These are phyloP conservation scores for Calonectria ilicicola DNA, from an alignment of 2,329 filamentous ascomycete genomes.

Conservation along the genomic window DNA sequence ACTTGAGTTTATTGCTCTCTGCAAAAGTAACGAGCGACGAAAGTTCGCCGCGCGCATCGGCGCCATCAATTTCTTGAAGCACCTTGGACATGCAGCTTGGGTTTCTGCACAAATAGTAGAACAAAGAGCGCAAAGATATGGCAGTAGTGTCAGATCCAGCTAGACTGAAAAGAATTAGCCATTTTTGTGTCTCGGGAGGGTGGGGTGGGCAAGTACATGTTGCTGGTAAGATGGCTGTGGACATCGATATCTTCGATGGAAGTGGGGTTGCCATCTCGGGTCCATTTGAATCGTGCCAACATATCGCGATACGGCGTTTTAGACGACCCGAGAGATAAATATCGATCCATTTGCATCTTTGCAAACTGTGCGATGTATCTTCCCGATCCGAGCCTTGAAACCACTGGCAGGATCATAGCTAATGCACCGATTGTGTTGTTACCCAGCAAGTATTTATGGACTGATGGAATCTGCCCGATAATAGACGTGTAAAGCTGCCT, in stretches of 20 bases:
- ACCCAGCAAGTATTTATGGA: neutral
- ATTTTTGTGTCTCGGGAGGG: neutral
- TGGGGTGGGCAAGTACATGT: neutral
- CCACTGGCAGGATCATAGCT: neutral
- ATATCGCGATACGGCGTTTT: neutral
- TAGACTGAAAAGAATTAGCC: neutral
- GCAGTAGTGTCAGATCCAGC: neutral
- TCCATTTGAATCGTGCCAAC: neutral
- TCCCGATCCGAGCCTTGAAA: neutral
- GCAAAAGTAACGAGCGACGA: neutral
- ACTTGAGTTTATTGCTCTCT: neutral
- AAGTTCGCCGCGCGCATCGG: neutral
- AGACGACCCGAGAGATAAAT: neutral
- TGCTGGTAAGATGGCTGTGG: neutral
- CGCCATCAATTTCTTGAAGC: neutral
- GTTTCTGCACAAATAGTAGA: neutral
- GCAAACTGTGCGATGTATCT: neutral
- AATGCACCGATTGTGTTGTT: neutral
- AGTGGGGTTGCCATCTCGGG: neutral
- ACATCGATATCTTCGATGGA: neutral
- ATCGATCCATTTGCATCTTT: neutral
- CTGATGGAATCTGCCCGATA: neutral
- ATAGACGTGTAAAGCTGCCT: neutral
- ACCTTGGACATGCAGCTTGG: neutral
- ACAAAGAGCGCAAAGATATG: neutral